Evolutionary conservation across 352 stramenopile genomes (phyloP).

Genomic region (Phytophthora fragariaefolia): DNA sequence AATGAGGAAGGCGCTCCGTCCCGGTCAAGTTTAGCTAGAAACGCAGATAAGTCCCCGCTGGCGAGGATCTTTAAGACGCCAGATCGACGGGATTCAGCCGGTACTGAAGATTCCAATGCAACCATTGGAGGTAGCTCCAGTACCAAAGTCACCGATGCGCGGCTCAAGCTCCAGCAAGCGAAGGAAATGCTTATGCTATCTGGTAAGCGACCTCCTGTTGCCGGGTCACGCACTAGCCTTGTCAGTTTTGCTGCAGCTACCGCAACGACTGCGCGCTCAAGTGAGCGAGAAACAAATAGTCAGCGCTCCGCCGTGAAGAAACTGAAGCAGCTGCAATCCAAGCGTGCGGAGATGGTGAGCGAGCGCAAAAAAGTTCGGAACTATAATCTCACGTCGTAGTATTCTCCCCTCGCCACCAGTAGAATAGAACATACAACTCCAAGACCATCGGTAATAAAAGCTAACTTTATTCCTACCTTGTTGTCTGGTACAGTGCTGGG

Average conservation of each 20-base stretch:
- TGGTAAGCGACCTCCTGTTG: slow-evolving; percentile 51
- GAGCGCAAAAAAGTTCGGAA: slow-evolving; percentile 86
- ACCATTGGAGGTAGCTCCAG: slow-evolving; percentile 19
- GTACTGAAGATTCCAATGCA: slow-evolving; percentile 15
- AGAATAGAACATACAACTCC: not conserved
- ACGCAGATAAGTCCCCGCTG: slow-evolving; percentile 10
- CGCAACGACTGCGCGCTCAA: slow-evolving; percentile 28
- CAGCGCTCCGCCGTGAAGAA: slow-evolving; percentile 71
- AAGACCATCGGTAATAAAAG: slow-evolving; percentile 22
- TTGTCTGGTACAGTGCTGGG: slow-evolving; percentile 27
- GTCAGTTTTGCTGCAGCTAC: slow-evolving; percentile 37
- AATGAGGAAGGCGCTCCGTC: not conserved
- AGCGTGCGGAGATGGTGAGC: slow-evolving; percentile 74
- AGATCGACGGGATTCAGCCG: slow-evolving; percentile 20
- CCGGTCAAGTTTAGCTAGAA: slow-evolving; percentile 4
- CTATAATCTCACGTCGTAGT: slow-evolving; percentile 63
- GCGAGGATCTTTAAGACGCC: slow-evolving; percentile 11
- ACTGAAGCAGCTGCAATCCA: slow-evolving; percentile 74
- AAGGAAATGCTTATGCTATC: slow-evolving; percentile 79
- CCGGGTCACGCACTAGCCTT: slow-evolving; percentile 36
- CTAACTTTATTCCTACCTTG: slow-evolving; percentile 49
- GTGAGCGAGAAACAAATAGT: slow-evolving; percentile 66
- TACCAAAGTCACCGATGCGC: slow-evolving; percentile 61
- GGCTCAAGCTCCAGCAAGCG: slow-evolving; percentile 70
- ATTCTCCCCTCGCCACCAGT: not conserved